phyloP scores from a whole-genome alignment of 2,329 filamentous ascomycete species.

The Atkinsonella texensis region DNA sequence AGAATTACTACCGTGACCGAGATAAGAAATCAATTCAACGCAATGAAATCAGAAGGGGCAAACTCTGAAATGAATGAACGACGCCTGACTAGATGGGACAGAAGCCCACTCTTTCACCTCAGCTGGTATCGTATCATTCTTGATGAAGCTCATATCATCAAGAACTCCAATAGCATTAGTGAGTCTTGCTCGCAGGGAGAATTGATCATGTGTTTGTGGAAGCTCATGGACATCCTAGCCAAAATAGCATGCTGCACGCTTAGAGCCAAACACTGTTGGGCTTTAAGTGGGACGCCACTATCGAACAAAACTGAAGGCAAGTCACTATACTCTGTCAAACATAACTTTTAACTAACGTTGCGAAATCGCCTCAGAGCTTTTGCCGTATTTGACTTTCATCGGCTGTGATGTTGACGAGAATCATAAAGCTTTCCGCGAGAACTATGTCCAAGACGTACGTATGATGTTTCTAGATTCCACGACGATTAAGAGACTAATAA shows the following conservation, averaged over 20 bases:
- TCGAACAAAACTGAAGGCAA: constrained; percentile 20
- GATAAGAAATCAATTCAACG: constrained; percentile 10
- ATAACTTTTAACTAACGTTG: too few species aligned
- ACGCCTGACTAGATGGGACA: not conserved
- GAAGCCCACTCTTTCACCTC: not conserved
- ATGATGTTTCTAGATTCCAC: not conserved
- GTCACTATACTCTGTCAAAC: not conserved
- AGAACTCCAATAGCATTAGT: constrained; percentile 29
- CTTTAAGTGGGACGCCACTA: constrained; percentile 24
- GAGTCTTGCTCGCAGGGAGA: constrained; percentile 5
- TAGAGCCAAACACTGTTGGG: constrained; percentile 20
- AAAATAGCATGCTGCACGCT: constrained; percentile 15
- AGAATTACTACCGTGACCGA: constrained; percentile 21
- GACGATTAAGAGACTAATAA: not conserved
- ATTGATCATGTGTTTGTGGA: not conserved
- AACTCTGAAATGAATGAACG: not conserved
- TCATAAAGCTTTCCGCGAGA: not conserved
- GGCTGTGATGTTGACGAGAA: constrained; percentile 9
- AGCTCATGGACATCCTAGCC: not conserved
- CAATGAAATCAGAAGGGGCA: not conserved
- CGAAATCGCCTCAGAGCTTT: constrained; percentile 19
- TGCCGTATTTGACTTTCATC: constrained; percentile 22
- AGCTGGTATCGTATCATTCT: constrained; percentile 40
- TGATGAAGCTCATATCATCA: constrained; percentile 46
- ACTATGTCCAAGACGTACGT: constrained; percentile 12